Percentiles rank a stretch among this genome's conserved stretches.
Conservation (phyloP, 1,284 basidiomycete species). For the Fomitiporia mediterranea region DNA sequence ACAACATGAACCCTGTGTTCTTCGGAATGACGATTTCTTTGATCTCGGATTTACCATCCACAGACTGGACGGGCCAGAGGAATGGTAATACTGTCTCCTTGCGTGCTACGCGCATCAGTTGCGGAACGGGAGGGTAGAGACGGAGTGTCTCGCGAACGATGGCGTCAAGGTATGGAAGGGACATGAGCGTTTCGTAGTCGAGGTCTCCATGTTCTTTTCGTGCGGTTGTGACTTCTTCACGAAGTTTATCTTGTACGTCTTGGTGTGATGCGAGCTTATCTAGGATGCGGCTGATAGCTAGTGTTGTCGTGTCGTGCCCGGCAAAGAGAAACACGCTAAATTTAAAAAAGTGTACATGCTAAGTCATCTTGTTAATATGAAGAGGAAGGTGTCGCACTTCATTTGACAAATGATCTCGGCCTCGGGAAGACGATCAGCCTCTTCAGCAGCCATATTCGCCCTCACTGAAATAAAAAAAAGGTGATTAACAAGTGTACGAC, state of each 20-base stretch:
- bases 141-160: constrained; percentile 33
- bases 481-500: too few relatives aligned
- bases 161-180: constrained; percentile 31
- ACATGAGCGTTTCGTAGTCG: constrained; percentile 28
- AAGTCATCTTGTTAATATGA: neutral
- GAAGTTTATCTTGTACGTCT: constrained; percentile 26
- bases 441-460: constrained; percentile 28
- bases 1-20: constrained; percentile 22
- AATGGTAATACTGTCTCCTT: constrained; percentile 22
- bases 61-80: constrained; percentile 18
- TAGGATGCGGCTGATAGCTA: constrained; percentile 27
- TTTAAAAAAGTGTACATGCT: constrained; percentile 4
- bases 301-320: constrained; percentile 29
- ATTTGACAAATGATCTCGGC: constrained; percentile 32
- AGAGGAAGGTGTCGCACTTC: constrained; percentile 26
- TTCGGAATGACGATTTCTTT: constrained; percentile 20
- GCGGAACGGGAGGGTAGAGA: constrained; percentile 2
- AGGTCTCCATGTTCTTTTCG: constrained; percentile 24
- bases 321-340: constrained; percentile 30
- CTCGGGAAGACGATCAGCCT: constrained; percentile 29
- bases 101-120: constrained; percentile 6
- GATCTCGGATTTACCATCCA: constrained; percentile 13
- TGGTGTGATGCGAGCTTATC: constrained; percentile 25
- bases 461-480: constrained; percentile 24
- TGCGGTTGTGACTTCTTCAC: constrained; percentile 26